Evolutionary conservation across 768 basidiomycete species (phyloP), one percentile per base, ranked within the genome.

Genomic region (Kwoniella dendrophila): DNA sequence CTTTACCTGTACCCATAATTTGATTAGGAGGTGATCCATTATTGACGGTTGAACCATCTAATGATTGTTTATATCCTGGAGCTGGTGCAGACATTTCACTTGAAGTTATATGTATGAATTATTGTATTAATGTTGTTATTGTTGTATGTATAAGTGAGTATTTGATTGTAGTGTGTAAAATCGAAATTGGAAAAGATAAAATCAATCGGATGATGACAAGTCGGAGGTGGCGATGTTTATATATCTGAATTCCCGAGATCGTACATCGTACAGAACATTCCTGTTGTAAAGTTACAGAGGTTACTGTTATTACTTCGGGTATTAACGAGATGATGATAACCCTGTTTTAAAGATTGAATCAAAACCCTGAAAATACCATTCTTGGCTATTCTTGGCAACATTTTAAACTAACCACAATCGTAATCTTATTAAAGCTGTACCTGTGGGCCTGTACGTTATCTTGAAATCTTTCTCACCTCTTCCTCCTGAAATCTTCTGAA

Each of bases 31-130:
- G 24, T 22, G 43, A 44, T 36, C 51, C 53, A 47, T 66, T 66
- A 56, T 61, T 59, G 52, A 64, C 69, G 63, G 64, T 66, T n/a
- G 73, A 67, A 22, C 63, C 68, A 40, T 71, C 70, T 26, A 67
- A 59, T 4, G 69, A 71, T 22, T 62, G 29, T 16, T 67, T 62
- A 49, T 71, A 33, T 29, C 51, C 66, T 47, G 68, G 70, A 24
- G 69, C 66, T 5, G 70, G 70, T 30, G 70, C 68, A 18, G 70
- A 71, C 73, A 74, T 66, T 32, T 45, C n/a, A n/a, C n/a, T n/a
- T 58, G 44, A 33, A 20, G 18, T 7, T 43, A 20, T 43, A 20
- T 16, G 22, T 27, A 40, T 38, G n/a, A 22, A 29, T n/a, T n/a
- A n/a, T n/a, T 20, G 38, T 55, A 22, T 38, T 20, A 41, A 34